Base-by-base conservation (phyloP, 495 filamentous ascomycete genomes). In the Ramalina peruviana region DNA sequence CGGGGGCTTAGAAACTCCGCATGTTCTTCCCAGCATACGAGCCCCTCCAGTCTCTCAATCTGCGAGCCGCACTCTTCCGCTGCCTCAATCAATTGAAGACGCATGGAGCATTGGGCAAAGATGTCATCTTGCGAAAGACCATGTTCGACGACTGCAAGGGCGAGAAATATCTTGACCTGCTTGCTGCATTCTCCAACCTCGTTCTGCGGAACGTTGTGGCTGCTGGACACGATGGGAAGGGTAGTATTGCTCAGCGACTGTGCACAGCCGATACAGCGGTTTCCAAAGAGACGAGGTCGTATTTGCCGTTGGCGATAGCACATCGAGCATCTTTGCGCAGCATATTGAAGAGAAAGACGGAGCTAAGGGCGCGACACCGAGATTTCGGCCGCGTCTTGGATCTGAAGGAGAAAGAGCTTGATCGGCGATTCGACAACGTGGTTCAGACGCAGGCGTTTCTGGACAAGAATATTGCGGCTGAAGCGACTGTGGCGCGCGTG, bases 141-240 rank as follows among this genome's bases (percentile, higher is more conserved):
- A 90, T 93, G 85, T 68, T 95, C 49, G 88, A 95, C 62, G 87
- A 95, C 54, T 95, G 88, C 67, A 85, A 81, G 54, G 86, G 85
- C 27, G 85, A 87, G 51, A 76, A 85, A 53, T 73, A 86, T 48
- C 83, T 86, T 60, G 87, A 95, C 64, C 64, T 90, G 1, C 71
- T 94, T 11, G 76, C 81, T 11, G 72, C 75, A 0, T 93, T 95
- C 61, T 92, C 88, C 6, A 82, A 80, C 19, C 73, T 78, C 0
- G 86, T 94, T 12, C 63, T 95, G 45, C 83, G 83, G 61, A 88
- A 85, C 57, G 54, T 75, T 10, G 62, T 83, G 20, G 65, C 71
- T 1, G 45, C 52, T 38, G 52, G 56, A 58, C 46, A 53, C 56
- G 59, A 53, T 53, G 43, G 42, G 53, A 55, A 59, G 54, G 56